Evolutionary conservation across 148 eudicot species (phyloP).

Genomic region (Fagopyrum tataricum): DNA sequence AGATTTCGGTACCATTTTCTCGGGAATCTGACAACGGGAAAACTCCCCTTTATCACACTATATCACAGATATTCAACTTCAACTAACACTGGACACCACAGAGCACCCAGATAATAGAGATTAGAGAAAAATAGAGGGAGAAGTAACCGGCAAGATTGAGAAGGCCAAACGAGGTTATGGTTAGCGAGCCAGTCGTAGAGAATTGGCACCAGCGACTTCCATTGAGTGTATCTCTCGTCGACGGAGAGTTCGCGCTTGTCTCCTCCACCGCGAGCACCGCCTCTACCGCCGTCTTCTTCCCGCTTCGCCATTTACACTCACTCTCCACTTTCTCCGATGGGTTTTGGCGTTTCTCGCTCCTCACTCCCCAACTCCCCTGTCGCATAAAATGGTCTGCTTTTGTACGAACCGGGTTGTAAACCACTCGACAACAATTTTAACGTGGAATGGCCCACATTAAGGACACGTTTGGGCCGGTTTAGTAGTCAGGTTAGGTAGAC

Average conservation of each 20-base stretch:
- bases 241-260: slow-evolving; percentile 28
- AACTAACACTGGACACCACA: neutral
- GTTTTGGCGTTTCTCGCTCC: slow-evolving; percentile 2
- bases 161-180: slow-evolving; percentile 92
- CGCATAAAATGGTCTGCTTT: neutral
- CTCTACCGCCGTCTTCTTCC: slow-evolving; percentile 6
- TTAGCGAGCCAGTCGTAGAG: slow-evolving; percentile 93
- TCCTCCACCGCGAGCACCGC: slow-evolving; percentile 13
- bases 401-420: neutral
- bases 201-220: slow-evolving; percentile 80
- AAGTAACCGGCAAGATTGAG: slow-evolving; percentile 79
- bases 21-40: neutral
- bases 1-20: neutral
- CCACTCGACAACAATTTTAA: neutral
- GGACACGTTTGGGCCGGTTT: neutral
- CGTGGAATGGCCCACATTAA: too few species aligned
- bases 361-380: neutral
- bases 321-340: neutral
- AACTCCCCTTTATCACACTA: slow-evolving; percentile 1
- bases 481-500: neutral
- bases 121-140: slow-evolving; percentile 3
- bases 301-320: slow-evolving; percentile 4
- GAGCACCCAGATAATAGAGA: neutral
- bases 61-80: neutral
- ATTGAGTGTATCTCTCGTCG: slow-evolving; percentile 71